Base-by-base conservation (phyloP, 345 rosid species). In the Lumnitzera littorea region DNA sequence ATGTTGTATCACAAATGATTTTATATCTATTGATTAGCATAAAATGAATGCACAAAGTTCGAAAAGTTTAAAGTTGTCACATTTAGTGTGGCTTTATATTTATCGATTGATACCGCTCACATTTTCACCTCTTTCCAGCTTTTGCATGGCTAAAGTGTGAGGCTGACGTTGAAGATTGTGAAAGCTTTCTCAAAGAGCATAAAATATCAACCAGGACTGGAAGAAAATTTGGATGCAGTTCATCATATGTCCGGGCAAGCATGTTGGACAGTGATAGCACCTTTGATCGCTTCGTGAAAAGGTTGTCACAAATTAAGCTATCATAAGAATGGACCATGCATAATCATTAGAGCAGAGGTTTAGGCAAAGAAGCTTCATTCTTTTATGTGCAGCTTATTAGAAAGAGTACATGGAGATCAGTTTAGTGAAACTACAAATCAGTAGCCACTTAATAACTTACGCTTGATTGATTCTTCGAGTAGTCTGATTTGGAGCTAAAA, bases 101-200 rank as follows among this genome's bases (percentile, higher is more conserved):
- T 51, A 12, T 2, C 4, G 6, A 62, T n/a, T 11, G 12, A 11
- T 11, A 23, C 14, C 12, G 25, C 53, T 43, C 49, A 8, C 25
- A 36, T 0, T 31, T 24, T 15, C 3, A 55, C 51, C 20, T 15
- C 20, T 14, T 66, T 29, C 62, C 76, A 89, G 98, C 96, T 15
- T 92, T 92, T 67, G 96, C 94, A 17, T 92, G 96, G 96, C 61
- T 89, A 31, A 87, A 87, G 64, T 87, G 96, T 23, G 83, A 80
- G 72, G 84, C 68, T 46, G 76, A 78, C 15, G 58, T 85, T 3
- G 57, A 81, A 27, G 96, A 92, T 60, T 89, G 96, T 52, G 91
- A 89, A 59, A 77, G 56, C 57, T 82, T 82, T 50, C 81, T 92
- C 2, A 71, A 83, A 29, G 66, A 75, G 31, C 76, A 78, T 62